These are phyloP conservation scores for Sporodiniella umbellata DNA, from an alignment of 371 early-diverging fungal genomes.

Conservation along the genomic window DNA sequence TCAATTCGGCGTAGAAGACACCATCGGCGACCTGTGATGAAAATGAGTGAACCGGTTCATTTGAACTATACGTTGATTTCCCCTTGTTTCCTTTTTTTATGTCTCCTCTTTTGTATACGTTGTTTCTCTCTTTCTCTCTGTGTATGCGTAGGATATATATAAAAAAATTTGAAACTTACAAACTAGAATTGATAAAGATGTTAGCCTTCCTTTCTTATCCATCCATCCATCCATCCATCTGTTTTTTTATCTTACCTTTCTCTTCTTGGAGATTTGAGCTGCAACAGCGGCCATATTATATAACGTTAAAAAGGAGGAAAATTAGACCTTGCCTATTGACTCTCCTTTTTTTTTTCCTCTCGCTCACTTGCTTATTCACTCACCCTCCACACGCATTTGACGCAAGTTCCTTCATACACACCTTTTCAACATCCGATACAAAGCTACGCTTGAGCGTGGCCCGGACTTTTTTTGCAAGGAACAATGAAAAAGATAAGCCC, in stretches of 20 bases:
- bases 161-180: constrained; percentile 37
- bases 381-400: too few species aligned
- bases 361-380: constrained; percentile 45
- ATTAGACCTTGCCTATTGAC: not conserved
- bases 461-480: too few species aligned
- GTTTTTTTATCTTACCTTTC: constrained; percentile 12
- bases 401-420: too few species aligned
- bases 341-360: not conserved
- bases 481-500: too few species aligned
- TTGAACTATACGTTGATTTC: too few species aligned
- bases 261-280: constrained; percentile 24
- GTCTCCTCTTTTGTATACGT: too few species aligned
- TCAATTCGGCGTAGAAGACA: constrained; percentile 99
- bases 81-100: too few species aligned
- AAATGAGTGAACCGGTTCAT: not conserved
- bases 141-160: too few species aligned
- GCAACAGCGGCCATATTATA: constrained; percentile 11
- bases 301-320: constrained; percentile 1
- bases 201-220: not conserved
- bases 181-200: constrained; percentile 33
- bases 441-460: too few species aligned
- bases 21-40: constrained; percentile 88
- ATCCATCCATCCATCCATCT: not conserved
- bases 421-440: too few species aligned
- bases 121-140: too few species aligned